A percentile compares a stretch with the other conserved stretches of the same genome.
These are phyloP conservation scores for Flaveria bidentis DNA, from an alignment of 129 eudicot genomes.

Conservation along the genomic window DNA sequence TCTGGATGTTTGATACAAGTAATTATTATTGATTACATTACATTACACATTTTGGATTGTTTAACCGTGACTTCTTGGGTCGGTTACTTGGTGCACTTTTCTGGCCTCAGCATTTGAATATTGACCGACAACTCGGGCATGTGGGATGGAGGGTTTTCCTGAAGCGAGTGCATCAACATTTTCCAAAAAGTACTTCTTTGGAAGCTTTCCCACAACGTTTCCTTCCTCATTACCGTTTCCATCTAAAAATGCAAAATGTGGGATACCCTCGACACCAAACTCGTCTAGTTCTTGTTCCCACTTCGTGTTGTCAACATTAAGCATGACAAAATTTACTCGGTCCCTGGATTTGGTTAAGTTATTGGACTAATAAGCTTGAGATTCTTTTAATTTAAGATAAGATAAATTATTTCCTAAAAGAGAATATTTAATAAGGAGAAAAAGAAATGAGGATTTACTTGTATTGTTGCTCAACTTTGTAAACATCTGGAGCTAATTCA, in stretches of 20 bases:
- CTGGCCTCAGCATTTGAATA: constrained; percentile 82
- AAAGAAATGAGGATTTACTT: constrained; percentile 46
- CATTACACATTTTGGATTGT: constrained; percentile 14
- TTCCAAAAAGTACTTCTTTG: constrained; percentile 64
- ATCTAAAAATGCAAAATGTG: constrained; percentile 98
- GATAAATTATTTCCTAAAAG: background rate
- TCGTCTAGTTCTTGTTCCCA: constrained; percentile 99
- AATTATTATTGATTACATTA: constrained; percentile 17
- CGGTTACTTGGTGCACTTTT: constrained; percentile 80
- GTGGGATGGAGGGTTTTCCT: constrained; percentile 75
- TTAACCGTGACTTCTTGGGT: constrained; percentile 96
- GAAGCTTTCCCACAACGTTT: constrained; percentile 91
- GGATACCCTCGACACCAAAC: constrained; percentile 97
- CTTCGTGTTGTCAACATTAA: constrained; percentile 96
- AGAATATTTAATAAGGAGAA: background rate
- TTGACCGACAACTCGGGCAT: constrained; percentile 90
- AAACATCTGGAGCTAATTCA: constrained; percentile 96
- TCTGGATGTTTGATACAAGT: constrained; percentile 33
- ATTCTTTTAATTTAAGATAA: background rate
- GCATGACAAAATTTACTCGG: constrained; percentile 91
- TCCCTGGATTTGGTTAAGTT: constrained; percentile 47
- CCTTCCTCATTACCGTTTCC: constrained; percentile 90
- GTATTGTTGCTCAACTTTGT: constrained; percentile 93
- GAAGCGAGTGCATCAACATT: constrained; percentile 90
- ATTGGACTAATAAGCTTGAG: background rate